Conservation (phyloP, 805 yeast species). For the Wickerhamiella bombiphila region DNA sequence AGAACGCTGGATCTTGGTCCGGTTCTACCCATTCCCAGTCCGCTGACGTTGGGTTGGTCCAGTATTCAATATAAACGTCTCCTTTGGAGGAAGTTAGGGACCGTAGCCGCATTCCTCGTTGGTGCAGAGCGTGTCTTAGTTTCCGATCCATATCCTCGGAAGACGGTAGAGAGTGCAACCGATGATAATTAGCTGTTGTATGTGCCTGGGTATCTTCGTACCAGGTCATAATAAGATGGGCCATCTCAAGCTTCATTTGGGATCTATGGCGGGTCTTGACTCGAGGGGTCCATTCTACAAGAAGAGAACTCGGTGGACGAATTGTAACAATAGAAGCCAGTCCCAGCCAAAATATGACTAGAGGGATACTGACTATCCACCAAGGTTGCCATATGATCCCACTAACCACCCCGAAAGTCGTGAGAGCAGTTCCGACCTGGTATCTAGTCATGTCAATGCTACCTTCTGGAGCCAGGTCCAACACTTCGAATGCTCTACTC, state of each 20-base stretch:
- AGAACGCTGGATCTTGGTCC: slow-evolving; percentile 36
- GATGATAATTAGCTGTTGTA: slow-evolving; percentile 10
- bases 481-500: slow-evolving; percentile 1
- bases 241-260: slow-evolving; percentile 10
- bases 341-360: slow-evolving; percentile 9
- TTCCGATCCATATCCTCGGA: slow-evolving; percentile 2
- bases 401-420: slow-evolving; percentile 2
- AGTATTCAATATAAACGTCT: slow-evolving; percentile 14
- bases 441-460: not conserved
- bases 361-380: slow-evolving; percentile 2
- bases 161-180: not conserved
- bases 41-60: slow-evolving; percentile 6
- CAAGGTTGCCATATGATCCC: slow-evolving; percentile 4
- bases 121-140: slow-evolving; percentile 5
- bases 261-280: not conserved
- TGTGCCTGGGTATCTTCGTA: slow-evolving; percentile 14
- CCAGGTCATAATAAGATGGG: slow-evolving; percentile 15
- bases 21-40: slow-evolving; percentile 40
- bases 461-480: not conserved
- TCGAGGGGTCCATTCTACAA: slow-evolving; percentile 6
- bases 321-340: slow-evolving; percentile 3
- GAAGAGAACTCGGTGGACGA: slow-evolving; percentile 1
- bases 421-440: not conserved
- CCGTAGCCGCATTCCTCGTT: slow-evolving; percentile 11
- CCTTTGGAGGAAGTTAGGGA: not conserved